These are phyloP conservation scores for Trametes meyenii DNA, from an alignment of 768 basidiomycete species.

Conservation along the genomic window DNA sequence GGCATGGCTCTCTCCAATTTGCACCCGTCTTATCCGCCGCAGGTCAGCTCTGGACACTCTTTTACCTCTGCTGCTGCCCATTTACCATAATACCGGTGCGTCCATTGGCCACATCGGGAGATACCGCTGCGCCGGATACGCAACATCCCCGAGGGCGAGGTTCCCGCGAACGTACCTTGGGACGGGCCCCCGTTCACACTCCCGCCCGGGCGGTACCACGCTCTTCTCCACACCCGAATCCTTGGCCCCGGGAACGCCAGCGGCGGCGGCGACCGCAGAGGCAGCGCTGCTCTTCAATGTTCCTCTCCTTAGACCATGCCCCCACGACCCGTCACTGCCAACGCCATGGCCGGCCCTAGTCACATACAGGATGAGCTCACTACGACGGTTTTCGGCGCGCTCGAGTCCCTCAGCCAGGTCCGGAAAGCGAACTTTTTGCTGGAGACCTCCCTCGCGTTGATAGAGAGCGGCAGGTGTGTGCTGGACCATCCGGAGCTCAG, in stretches of 20 bases:
- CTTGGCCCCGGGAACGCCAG: slow-evolving; percentile 18
- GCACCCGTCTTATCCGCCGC: neutral
- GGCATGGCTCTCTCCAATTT: neutral
- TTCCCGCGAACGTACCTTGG: slow-evolving; percentile 17
- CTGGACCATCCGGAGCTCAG: neutral
- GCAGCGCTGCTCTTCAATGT: slow-evolving; percentile 3
- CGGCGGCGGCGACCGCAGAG: slow-evolving; percentile 9
- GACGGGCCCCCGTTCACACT: slow-evolving; percentile 9
- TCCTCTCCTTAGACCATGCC: slow-evolving; percentile 17
- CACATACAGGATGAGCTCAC: slow-evolving; percentile 39
- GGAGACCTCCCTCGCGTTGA: slow-evolving; percentile 37
- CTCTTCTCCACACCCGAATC: slow-evolving; percentile 16
- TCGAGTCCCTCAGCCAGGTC: slow-evolving; percentile 33
- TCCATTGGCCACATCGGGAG: neutral
- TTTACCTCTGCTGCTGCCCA: neutral
- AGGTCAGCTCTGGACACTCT: no score
- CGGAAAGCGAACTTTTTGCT: slow-evolving; percentile 41
- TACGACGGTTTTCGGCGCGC: slow-evolving; percentile 36
- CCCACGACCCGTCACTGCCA: slow-evolving; percentile 15
- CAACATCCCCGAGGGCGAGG: slow-evolving; percentile 8
- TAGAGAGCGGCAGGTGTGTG: slow-evolving; percentile 40
- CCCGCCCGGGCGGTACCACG: slow-evolving; percentile 15
- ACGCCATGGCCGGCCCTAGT: slow-evolving; percentile 19
- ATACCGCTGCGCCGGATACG: neutral
- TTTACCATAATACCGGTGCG: neutral